Evolutionary conservation across 1,284 basidiomycete species (phyloP), one percentile per base, ranked within the genome.

Genomic region (Malassezia brasiliensis): DNA sequence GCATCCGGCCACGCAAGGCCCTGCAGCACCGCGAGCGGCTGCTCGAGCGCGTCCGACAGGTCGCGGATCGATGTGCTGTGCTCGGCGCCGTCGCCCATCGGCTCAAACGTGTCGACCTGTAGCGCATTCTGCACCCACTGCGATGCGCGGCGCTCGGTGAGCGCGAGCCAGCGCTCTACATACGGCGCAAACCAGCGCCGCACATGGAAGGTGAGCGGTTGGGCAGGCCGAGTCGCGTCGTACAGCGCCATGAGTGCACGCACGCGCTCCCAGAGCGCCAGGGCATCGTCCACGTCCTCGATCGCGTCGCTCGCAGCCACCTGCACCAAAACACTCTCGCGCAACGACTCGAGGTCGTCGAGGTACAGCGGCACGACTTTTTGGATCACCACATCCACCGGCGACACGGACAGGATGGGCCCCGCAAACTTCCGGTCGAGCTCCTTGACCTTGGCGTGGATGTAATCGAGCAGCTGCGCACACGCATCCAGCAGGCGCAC

Each of bases 31-130:
- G 83, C 81, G 64, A 93, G 85, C 0, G 91, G 90, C 69, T 88
- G 91, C 54, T 87, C 83, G 56, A 96, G 80, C 1, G 91, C 96
- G 55, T 89, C 90, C 68, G 96, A 96, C 1, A 99, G 79, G 76
- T 98, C 94, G 38, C 91, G 84, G 54, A 99, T 91, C 0, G 91
- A 96, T 36, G 90, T 91, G 69, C 89, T 93, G 69, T 94, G 89
- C 64, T 88, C 87, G 2, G 81, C 75, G 39, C 84, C 84, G 65
- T 90, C 87, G 25, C 68, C 69, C 49, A 71, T 61, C 3, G 90
- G 84, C 73, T 88, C 82, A 35, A 74, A 72, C 5, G 48, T 40
- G 49, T 74, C 72, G 39, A 56, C 59, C 37, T 51, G 59, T 35
- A 73, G 57, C 9, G 72, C 72, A 30, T 66, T 68, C 53, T 61